phyloP scores from a whole-genome alignment of 2,329 filamentous ascomycete species.

The Periconia sp. region DNA sequence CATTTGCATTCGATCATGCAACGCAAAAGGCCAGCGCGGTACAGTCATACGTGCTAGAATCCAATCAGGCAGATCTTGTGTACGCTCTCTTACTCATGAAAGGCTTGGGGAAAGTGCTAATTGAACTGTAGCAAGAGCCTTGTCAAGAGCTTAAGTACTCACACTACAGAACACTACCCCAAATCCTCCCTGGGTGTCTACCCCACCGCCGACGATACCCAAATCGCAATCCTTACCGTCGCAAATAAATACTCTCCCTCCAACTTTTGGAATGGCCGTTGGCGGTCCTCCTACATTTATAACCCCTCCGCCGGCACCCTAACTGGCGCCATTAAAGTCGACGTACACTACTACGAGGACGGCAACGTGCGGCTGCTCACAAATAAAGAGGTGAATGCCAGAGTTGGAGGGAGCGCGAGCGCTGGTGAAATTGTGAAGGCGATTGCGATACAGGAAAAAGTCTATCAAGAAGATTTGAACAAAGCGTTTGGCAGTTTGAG shows the following conservation, averaged over 20 bases:
- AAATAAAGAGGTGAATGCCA: slow-evolving; percentile 73
- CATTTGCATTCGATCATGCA: slow-evolving; percentile 85
- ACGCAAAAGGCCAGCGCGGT: slow-evolving; percentile 84
- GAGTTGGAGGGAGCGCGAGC: slow-evolving; percentile 63
- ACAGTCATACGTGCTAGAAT: slow-evolving; percentile 80
- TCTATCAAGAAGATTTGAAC: slow-evolving; percentile 96
- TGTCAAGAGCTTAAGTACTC: slow-evolving; percentile 74
- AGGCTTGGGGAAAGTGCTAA: background rate
- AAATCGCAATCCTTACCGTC: slow-evolving; percentile 82
- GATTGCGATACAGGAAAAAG: slow-evolving; percentile 81
- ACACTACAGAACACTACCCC: slow-evolving; percentile 88
- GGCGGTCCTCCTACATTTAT: slow-evolving; percentile 87
- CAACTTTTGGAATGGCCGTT: slow-evolving; percentile 99
- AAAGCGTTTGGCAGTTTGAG: slow-evolving; percentile 85
- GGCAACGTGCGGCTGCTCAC: slow-evolving; percentile 94
- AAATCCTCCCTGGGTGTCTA: slow-evolving; percentile 82
- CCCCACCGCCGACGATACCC: slow-evolving; percentile 75
- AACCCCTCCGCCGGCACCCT: slow-evolving; percentile 70
- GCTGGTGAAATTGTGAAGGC: slow-evolving; percentile 76
- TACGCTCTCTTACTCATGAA: slow-evolving; percentile 53
- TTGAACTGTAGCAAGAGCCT: slow-evolving; percentile 72
- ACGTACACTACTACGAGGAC: slow-evolving; percentile 99
- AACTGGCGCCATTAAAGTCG: slow-evolving; percentile 83
- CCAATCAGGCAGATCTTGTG: slow-evolving; percentile 79
- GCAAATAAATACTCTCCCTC: slow-evolving; percentile 97